These are phyloP conservation scores for Stellera chamaejasme DNA, from an alignment of 345 rosid genomes.

Conservation along the genomic window DNA sequence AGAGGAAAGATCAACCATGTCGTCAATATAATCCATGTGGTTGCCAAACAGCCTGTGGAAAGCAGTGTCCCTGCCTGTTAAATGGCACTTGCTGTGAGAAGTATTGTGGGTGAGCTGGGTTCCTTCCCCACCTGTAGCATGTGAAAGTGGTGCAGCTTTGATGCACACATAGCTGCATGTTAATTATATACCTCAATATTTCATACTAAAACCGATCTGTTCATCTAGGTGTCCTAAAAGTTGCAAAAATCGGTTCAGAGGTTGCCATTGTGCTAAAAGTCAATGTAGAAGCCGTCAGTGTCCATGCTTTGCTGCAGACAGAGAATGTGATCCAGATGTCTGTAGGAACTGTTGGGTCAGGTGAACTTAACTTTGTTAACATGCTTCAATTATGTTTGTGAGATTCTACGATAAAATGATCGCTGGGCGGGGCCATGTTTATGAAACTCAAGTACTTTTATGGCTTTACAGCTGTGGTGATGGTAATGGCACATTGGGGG, in stretches of 20 bases:
- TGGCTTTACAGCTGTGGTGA: conserved; percentile 82
- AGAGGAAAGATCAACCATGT: conserved; percentile 97
- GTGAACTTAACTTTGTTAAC: conserved; percentile 34
- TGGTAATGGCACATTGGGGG: conserved; percentile 88
- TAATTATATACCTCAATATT: conserved; percentile 8
- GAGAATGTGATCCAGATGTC: conserved; percentile 99
- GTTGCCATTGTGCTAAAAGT: conserved; percentile 99
- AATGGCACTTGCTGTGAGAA: conserved; percentile 99
- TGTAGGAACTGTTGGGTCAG: conserved; percentile 99
- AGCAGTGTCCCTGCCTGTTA: conserved; percentile 82
- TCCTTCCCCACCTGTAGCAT: too few species aligned
- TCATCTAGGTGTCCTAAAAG: conserved; percentile 79
- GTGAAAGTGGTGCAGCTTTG: neutral
- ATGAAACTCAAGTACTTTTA: neutral
- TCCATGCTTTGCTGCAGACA: conserved; percentile 99
- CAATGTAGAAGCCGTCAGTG: conserved; percentile 99
- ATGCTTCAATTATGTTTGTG: neutral
- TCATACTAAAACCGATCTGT: conserved; percentile 11
- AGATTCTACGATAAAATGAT: neutral
- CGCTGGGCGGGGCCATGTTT: neutral
- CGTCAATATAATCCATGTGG: conserved; percentile 96
- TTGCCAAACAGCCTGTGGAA: conserved; percentile 90
- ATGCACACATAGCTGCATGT: neutral
- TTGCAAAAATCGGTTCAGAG: conserved; percentile 98
- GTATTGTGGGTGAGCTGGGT: conserved; percentile 83